These are phyloP conservation scores for Leishmania major DNA, from an alignment of 208 protist species.

Conservation along the genomic window DNA sequence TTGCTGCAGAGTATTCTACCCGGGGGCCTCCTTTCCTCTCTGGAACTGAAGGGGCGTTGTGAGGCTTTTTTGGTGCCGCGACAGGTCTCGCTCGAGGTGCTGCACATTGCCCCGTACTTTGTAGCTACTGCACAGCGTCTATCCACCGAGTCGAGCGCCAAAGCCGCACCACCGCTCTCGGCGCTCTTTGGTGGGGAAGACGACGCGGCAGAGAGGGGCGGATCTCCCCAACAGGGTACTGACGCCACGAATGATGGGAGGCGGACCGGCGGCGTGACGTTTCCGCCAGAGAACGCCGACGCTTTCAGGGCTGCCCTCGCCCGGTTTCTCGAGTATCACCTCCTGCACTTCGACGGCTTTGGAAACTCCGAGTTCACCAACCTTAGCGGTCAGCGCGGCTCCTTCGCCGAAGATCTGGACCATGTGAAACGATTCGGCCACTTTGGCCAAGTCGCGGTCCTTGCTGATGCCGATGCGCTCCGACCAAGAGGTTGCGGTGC, in stretches of 20 bases:
- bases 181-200: conserved; percentile 17
- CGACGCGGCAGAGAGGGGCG: not conserved
- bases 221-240: too few species aligned
- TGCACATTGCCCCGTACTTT: conserved; percentile 35
- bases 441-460: conserved; percentile 38
- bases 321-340: conserved; percentile 66
- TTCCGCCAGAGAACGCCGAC: conserved; percentile 13
- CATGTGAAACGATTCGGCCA: conserved; percentile 52
- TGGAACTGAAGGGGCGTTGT: conserved; percentile 28
- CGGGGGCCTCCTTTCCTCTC: conserved; percentile 42
- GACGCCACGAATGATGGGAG: not conserved
- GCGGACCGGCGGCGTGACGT: conserved; percentile 4
- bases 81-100: conserved; percentile 40
- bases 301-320: conserved; percentile 28
- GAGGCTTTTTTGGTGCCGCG: conserved; percentile 64
- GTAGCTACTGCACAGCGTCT: conserved; percentile 11
- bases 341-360: conserved; percentile 57
- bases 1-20: conserved; percentile 53
- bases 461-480: conserved; percentile 45
- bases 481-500: not conserved
- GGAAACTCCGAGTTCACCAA: conserved; percentile 63
- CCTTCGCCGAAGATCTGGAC: conserved; percentile 63
- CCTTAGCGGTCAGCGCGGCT: conserved; percentile 54
- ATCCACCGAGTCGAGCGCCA: not conserved
- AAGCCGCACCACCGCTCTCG: not conserved